Evolutionary conservation across 1,139 yeast genomes (phyloP).

Genomic region (Kluyveromyces marxianus): DNA sequence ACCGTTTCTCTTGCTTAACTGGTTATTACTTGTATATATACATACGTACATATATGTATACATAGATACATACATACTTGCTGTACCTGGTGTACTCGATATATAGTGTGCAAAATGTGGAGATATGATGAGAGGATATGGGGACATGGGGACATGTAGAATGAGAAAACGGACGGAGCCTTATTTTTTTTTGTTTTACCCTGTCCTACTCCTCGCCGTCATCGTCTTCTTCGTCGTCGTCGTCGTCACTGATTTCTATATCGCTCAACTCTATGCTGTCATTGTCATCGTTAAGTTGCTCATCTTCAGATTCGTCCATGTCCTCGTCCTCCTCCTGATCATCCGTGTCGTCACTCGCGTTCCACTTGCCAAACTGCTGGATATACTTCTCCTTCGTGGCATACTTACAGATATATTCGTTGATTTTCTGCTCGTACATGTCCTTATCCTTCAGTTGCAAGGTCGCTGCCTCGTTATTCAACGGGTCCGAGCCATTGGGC

Average conservation of each 20-base stretch:
- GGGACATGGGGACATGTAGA: no score
- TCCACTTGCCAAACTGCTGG: conserved; percentile 37
- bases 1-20: no score
- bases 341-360: conserved; percentile 42
- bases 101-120: no score
- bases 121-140: no score
- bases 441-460: conserved; percentile 66
- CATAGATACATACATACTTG: no score
- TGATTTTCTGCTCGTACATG: conserved; percentile 62
- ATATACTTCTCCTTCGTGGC: conserved; percentile 50
- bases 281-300: conserved; percentile 19
- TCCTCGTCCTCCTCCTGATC: conserved; percentile 32
- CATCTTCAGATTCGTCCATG: conserved; percentile 23
- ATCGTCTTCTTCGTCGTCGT: conserved; percentile 34
- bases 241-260: conserved; percentile 39
- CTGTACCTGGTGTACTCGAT: no score
- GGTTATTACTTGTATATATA: no score
- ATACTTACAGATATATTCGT: conserved; percentile 63
- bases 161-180: no score
- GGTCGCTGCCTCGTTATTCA: conserved; percentile 86
- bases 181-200: no score
- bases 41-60: no score
- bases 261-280: conserved; percentile 37
- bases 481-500: conserved; percentile 92
- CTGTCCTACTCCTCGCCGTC: no score